Percentiles rank a stretch among this genome's conserved stretches.
phyloP scores from a whole-genome alignment of 129 eudicot species.

The Centrapalus pauciflorus region DNA sequence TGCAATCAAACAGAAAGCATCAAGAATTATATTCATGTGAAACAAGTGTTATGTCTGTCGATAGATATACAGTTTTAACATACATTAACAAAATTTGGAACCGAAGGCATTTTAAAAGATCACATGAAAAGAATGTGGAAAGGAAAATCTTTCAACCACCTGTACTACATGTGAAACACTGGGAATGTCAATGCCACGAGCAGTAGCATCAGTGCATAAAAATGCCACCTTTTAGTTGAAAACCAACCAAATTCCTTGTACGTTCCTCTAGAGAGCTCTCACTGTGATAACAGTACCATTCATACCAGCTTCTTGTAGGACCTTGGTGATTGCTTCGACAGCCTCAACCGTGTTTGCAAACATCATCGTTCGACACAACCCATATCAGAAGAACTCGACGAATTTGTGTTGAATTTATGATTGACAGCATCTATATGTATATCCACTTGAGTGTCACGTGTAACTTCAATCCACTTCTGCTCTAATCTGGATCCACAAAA shows the following conservation, averaged over 20 bases:
- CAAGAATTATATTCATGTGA: no score
- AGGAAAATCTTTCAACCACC: slow-evolving; percentile 29
- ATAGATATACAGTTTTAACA: neutral
- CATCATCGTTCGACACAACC: slow-evolving; percentile 70
- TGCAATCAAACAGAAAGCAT: no score
- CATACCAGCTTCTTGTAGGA: slow-evolving; percentile 55
- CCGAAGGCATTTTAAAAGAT: neutral
- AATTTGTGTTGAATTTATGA: slow-evolving; percentile 21
- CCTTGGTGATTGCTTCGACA: slow-evolving; percentile 75
- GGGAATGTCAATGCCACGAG: slow-evolving; percentile 91
- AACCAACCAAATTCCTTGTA: slow-evolving; percentile 54
- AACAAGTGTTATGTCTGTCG: no score
- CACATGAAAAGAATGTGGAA: neutral
- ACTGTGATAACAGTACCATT: slow-evolving; percentile 72
- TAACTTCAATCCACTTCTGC: slow-evolving; percentile 91
- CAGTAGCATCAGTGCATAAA: slow-evolving; percentile 96
- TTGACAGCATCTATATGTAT: slow-evolving; percentile 67
- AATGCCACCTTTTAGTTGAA: slow-evolving; percentile 78
- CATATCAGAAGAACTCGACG: slow-evolving; percentile 18
- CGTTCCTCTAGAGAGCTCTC: slow-evolving; percentile 72
- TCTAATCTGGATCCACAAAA: slow-evolving; percentile 44
- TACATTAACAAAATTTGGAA: neutral
- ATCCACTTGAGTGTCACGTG: slow-evolving; percentile 78
- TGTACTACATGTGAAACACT: slow-evolving; percentile 92
- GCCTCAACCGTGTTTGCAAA: slow-evolving; percentile 98